These are phyloP conservation scores for Lasiodiplodia citricola DNA, from an alignment of 2,329 filamentous ascomycete species.

Conservation along the genomic window DNA sequence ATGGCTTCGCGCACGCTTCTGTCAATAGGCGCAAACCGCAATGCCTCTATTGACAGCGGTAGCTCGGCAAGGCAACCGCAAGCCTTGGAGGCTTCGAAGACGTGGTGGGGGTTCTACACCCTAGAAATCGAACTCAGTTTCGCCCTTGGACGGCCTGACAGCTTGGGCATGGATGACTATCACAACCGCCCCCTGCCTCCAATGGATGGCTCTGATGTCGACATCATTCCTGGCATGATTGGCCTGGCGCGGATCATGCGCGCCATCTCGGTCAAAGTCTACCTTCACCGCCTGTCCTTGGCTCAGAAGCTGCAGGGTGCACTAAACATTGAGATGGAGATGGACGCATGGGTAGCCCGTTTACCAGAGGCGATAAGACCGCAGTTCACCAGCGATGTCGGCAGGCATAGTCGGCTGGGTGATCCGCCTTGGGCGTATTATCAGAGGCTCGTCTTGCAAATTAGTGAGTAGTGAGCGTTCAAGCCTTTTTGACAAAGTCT, in stretches of 20 bases:
- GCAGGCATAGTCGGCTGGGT: conserved; percentile 35
- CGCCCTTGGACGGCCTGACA: conserved; percentile 55
- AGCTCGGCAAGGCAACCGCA: conserved; percentile 12
- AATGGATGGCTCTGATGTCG: conserved; percentile 43
- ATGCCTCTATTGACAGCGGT: conserved; percentile 29
- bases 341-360: conserved; percentile 44
- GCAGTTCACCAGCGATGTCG: conserved; percentile 33
- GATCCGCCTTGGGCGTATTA: conserved; percentile 47
- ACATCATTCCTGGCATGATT: conserved; percentile 50
- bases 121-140: conserved; percentile 47
- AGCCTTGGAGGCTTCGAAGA: conserved; percentile 25
- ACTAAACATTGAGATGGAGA: conserved; percentile 43
- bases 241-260: conserved; percentile 49
- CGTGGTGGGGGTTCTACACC: conserved; percentile 33
- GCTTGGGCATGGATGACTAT: conserved; percentile 55
- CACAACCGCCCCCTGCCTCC: conserved; percentile 48
- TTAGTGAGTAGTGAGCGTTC: conserved; percentile 34
- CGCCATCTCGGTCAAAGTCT: conserved; percentile 47
- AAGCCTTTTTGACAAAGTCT: no score
- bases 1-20: conserved; percentile 55
- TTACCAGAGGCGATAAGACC: conserved; percentile 42
- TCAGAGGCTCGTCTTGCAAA: conserved; percentile 46
- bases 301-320: conserved; percentile 44
- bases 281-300: conserved; percentile 42
- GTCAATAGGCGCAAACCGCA: conserved; percentile 55